phyloP scores from a whole-genome alignment of 169 alveolate species.

The Pseudocohnilembus persalinus region DNA sequence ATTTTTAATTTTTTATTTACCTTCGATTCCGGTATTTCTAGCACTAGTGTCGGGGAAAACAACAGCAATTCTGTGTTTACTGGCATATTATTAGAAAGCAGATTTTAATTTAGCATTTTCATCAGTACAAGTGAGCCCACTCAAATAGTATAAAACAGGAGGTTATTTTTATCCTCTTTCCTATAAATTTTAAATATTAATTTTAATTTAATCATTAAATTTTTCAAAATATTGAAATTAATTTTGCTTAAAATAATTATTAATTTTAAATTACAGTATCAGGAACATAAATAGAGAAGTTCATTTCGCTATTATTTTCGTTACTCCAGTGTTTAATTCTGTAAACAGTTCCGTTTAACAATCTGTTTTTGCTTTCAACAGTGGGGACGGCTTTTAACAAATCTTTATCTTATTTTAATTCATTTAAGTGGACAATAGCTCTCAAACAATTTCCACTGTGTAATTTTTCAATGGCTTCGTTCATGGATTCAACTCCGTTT shows the following conservation, averaged over 20 bases:
- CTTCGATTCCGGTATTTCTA: slow-evolving; percentile 64
- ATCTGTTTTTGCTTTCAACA: slow-evolving; percentile 4
- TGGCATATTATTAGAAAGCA: slow-evolving; percentile 37
- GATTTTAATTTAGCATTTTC: slow-evolving; percentile 70
- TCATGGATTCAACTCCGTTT: slow-evolving; percentile 56
- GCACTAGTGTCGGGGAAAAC: slow-evolving; percentile 82
- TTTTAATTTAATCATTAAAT: too few relatives aligned
- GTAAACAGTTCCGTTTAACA: slow-evolving; percentile 32
- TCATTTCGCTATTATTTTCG: slow-evolving; percentile 41
- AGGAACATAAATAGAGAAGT: slow-evolving; percentile 42
- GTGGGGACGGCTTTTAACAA: not conserved
- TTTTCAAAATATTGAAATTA: not conserved
- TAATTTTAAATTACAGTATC: slow-evolving; percentile 26
- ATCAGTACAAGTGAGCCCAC: slow-evolving; percentile 83
- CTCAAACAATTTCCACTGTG: slow-evolving; percentile 60
- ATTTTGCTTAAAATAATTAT: not conserved
- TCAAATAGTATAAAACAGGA: slow-evolving; percentile 68
- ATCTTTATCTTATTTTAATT: too few relatives aligned
- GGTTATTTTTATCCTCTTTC: slow-evolving; percentile 9
- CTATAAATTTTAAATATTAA: too few relatives aligned
- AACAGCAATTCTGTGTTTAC: slow-evolving; percentile 56
- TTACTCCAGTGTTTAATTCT: slow-evolving; percentile 39
- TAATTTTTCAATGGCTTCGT: slow-evolving; percentile 48
- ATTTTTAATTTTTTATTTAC: slow-evolving; percentile 26
- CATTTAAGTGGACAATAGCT: slow-evolving; percentile 38